A percentile compares a stretch with the other conserved stretches of the same genome.
phyloP scores from a whole-genome alignment of 257 asterid species.

The Catharanthus roseus region DNA sequence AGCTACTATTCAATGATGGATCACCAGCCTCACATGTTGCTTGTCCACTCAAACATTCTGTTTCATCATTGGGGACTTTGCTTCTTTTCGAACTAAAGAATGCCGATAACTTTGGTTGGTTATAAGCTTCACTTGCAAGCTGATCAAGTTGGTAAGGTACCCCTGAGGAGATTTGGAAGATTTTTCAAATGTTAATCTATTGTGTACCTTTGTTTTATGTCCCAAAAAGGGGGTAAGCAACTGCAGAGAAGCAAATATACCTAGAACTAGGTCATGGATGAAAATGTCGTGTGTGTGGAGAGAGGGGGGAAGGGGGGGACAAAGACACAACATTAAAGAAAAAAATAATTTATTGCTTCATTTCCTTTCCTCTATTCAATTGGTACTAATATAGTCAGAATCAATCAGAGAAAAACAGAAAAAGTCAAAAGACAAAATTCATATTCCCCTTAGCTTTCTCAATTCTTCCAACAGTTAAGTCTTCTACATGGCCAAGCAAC shows the following conservation, averaged over 20 bases:
- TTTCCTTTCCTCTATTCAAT: not conserved
- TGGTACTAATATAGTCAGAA: not conserved
- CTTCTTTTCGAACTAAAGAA: constrained; percentile 51
- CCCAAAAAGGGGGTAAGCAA: not conserved
- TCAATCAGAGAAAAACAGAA: not conserved
- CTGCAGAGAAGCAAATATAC: not conserved
- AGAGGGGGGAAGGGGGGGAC: not conserved
- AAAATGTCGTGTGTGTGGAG: too few relatives aligned
- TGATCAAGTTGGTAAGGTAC: constrained; percentile 84
- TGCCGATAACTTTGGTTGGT: constrained; percentile 75
- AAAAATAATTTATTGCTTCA: not conserved
- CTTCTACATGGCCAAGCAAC: not conserved
- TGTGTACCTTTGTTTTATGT: not conserved
- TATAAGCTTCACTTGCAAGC: constrained; percentile 49
- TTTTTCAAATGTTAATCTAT: not conserved
- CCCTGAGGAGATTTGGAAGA: constrained; percentile 48
- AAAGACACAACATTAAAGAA: not conserved
- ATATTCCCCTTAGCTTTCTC: not conserved
- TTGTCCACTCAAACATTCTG: constrained; percentile 29
- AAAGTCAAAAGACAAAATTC: not conserved
- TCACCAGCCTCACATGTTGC: constrained; percentile 27
- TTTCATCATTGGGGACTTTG: constrained; percentile 27
- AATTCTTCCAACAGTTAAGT: not conserved
- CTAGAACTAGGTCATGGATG: not conserved
- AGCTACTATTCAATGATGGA: constrained; percentile 20